phyloP scores from a whole-genome alignment of 1,284 basidiomycete species.

The Trichosporon faecale region DNA sequence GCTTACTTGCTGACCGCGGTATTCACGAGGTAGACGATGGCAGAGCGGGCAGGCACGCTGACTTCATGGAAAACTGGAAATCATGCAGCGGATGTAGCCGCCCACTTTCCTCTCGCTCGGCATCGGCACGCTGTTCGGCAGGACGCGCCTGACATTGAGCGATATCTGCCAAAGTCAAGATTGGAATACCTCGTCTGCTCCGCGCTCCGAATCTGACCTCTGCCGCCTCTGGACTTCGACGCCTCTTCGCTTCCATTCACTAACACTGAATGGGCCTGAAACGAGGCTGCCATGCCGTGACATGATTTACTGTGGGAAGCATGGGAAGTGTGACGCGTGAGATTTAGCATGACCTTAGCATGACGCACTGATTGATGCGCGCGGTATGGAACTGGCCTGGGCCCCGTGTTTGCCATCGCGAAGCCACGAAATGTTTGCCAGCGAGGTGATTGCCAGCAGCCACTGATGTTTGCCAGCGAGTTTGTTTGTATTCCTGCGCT shows the following conservation, averaged over 20 bases:
- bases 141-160: not conserved
- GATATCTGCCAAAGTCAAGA: not conserved
- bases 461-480: not conserved
- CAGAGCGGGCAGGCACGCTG: no score
- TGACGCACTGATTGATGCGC: not conserved
- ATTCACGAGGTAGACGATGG: no score
- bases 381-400: not conserved
- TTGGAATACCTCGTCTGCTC: not conserved
- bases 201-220: not conserved
- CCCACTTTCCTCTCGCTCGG: not conserved
- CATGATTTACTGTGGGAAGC: no score
- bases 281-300: no score
- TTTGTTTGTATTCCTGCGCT: no score
- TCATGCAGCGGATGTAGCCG: not conserved
- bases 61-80: not conserved
- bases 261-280: not conserved
- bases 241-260: not conserved
- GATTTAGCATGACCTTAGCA: not conserved
- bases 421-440: not conserved
- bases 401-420: not conserved
- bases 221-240: not conserved
- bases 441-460: no score
- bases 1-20: no score
- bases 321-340: not conserved
- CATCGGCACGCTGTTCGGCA: not conserved